These are phyloP conservation scores for Lenzites betulinus DNA, from an alignment of 768 basidiomycete species.

Conservation along the genomic window DNA sequence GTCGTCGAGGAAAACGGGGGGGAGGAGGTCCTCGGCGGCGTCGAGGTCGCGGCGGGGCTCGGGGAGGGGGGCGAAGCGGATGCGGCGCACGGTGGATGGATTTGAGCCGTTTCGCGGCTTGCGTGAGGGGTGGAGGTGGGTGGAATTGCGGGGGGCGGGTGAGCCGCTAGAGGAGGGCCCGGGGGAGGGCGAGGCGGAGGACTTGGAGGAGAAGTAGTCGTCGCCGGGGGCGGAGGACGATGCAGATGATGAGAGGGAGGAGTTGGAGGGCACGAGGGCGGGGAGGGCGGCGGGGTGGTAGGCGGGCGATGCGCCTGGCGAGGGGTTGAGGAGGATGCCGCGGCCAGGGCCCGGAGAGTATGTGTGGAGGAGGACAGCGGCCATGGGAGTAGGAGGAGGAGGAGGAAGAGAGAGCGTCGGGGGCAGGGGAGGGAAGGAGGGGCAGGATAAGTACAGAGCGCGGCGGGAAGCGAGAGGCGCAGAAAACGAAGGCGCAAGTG, in stretches of 20 bases:
- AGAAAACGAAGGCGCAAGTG: constrained; percentile 15
- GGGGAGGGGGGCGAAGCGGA: constrained; percentile 86
- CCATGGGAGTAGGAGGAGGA: constrained; percentile 17
- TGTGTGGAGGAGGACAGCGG: constrained; percentile 16
- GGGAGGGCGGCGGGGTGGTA: constrained; percentile 25
- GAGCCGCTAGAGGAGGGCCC: constrained; percentile 8
- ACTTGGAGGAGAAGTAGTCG: constrained; percentile 26
- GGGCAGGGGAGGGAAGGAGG: constrained; percentile 9
- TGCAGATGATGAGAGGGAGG: constrained; percentile 29
- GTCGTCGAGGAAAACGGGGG: constrained; percentile 33
- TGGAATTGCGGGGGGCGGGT: background rate
- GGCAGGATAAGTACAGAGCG: constrained; percentile 13
- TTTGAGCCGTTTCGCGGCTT: constrained; percentile 20
- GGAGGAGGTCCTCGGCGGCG: constrained; percentile 39
- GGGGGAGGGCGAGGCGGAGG: constrained; percentile 14
- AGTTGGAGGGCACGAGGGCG: constrained; percentile 25
- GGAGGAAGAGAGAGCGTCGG: background rate
- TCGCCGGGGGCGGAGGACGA: constrained; percentile 29
- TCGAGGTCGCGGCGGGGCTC: constrained; percentile 60
- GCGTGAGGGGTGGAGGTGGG: constrained; percentile 7
- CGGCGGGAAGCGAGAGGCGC: constrained; percentile 15
- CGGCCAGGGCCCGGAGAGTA: constrained; percentile 24
- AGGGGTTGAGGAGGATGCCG: constrained; percentile 35
- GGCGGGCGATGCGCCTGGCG: constrained; percentile 31
- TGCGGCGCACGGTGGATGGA: constrained; percentile 38